A percentile compares a stretch with the other conserved stretches of the same genome.
Evolutionary conservation across 345 rosid species (phyloP).

Genomic region (Jatropha curcas): DNA sequence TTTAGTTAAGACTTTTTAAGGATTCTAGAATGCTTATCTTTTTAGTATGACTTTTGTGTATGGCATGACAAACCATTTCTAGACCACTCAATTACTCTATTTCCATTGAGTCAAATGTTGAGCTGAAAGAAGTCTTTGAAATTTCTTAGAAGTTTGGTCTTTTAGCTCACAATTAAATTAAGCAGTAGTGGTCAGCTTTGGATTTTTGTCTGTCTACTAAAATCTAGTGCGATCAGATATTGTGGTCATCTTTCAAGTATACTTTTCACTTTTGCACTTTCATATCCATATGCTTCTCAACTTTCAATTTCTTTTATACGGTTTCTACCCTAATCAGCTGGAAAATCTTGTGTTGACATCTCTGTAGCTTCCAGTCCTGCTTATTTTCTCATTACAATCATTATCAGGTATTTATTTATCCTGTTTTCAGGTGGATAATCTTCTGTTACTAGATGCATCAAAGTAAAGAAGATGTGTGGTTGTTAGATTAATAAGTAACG

Average conservation of each 20-base stretch:
- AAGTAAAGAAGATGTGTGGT: not conserved
- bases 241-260: not conserved
- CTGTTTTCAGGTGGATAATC: not conserved
- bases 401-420: not conserved
- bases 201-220: not conserved
- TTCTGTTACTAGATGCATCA: not conserved
- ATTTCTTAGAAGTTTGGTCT: not conserved
- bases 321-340: not conserved
- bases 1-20: not conserved
- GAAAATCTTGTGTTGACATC: not conserved
- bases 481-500: not conserved
- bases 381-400: not conserved
- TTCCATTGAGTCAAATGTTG: not conserved
- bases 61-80: not conserved
- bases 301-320: not conserved
- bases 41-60: not conserved
- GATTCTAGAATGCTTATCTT: not conserved
- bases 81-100: not conserved
- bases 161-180: not conserved
- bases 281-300: not conserved
- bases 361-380: not conserved
- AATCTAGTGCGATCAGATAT: not conserved
- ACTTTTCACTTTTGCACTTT: not conserved
- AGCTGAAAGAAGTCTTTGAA: not conserved
- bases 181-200: not conserved